A percentile compares a stretch with the other conserved stretches of the same genome.
phyloP scores from a whole-genome alignment of 768 basidiomycete genomes.

The Suillus americanus region DNA sequence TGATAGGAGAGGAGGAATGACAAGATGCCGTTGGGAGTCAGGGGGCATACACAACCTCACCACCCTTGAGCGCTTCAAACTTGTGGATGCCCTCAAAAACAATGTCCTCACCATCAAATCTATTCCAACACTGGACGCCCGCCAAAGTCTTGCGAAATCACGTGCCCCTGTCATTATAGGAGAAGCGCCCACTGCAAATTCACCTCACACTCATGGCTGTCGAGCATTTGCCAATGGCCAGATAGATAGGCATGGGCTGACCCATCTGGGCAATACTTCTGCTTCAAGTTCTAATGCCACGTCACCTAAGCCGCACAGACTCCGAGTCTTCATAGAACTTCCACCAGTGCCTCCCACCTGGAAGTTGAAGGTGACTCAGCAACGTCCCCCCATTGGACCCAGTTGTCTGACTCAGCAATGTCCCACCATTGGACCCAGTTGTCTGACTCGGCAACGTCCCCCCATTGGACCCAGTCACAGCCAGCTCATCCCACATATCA shows the following conservation, averaged over 20 bases:
- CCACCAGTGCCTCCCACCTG: not conserved
- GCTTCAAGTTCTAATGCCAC: too few species aligned
- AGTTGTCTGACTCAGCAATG: too few species aligned
- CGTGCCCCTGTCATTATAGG: not conserved
- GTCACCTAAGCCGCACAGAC: not conserved
- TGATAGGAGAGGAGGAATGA: too few species aligned
- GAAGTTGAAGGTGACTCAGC: not conserved
- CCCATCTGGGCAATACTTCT: not conserved
- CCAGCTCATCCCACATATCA: not conserved
- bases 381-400: too few species aligned
- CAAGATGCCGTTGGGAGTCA: too few species aligned
- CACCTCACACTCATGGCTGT: not conserved
- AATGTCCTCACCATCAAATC: not conserved
- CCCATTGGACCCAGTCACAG: not conserved
- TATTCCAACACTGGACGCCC: not conserved
- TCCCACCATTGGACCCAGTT: too few species aligned
- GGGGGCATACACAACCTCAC: not conserved
- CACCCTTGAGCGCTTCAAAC: not conserved
- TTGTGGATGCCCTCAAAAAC: not conserved
- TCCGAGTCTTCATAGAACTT: not conserved
- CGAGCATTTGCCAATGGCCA: not conserved
- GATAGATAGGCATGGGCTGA: not conserved
- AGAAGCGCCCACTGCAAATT: not conserved
- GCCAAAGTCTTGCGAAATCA: too few species aligned
- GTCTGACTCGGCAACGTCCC: too few species aligned